Evolutionary conservation across 768 basidiomycete genomes (phyloP).

Genomic region (Trametes villosa): DNA sequence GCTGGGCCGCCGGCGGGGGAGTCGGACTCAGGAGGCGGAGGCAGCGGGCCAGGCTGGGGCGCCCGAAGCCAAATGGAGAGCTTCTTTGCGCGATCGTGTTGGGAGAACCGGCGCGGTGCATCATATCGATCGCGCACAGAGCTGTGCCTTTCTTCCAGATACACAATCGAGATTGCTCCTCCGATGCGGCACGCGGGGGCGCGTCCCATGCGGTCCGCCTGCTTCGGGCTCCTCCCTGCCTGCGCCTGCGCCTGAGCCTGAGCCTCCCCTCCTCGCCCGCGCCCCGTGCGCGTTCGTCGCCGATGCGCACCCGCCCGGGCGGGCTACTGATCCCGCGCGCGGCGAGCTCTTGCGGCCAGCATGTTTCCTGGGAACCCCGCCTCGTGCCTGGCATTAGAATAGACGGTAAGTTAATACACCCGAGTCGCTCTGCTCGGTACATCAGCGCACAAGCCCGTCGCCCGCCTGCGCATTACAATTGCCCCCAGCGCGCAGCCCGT

Average conservation of each 20-base stretch:
- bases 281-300: conserved; percentile 6
- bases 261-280: no score
- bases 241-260: no score
- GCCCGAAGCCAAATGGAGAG: background rate
- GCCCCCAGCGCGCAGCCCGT: background rate
- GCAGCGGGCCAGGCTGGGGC: background rate
- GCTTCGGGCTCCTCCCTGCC: conserved; percentile 20
- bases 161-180: conserved; percentile 17
- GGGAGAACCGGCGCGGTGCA: conserved; percentile 11
- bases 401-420: conserved; percentile 19
- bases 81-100: conserved; percentile 19
- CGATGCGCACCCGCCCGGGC: background rate
- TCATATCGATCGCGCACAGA: conserved; percentile 18
- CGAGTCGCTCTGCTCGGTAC: conserved; percentile 8
- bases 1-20: conserved; percentile 1
- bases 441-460: conserved; percentile 2
- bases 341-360: conserved; percentile 9
- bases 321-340: conserved; percentile 2
- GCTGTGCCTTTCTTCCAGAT: conserved; percentile 19
- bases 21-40: background rate
- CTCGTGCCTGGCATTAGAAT: conserved; percentile 24
- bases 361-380: conserved; percentile 6
- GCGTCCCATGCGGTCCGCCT: conserved; percentile 22
- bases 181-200: background rate
- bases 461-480: background rate